phyloP scores from a whole-genome alignment of 164 flowering plant genomes.

The Kalanchoe fedtschenkoi region DNA sequence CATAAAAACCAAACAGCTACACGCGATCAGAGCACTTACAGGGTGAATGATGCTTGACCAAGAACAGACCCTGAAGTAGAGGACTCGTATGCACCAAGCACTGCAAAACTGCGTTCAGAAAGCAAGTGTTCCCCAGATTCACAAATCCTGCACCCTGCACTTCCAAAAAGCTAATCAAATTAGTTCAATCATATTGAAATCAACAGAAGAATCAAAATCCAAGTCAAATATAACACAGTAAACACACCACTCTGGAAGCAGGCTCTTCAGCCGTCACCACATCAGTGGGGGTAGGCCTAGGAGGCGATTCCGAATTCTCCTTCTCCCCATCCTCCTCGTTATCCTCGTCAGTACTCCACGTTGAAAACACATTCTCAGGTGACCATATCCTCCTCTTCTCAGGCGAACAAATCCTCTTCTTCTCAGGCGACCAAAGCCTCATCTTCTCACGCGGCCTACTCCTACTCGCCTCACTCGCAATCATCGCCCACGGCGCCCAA shows the following conservation, averaged over 20 bases:
- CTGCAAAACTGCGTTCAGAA: conserved; percentile 4
- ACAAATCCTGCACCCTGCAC: neutral
- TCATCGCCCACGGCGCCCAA: neutral
- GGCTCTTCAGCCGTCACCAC: neutral
- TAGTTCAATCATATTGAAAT: too few relatives aligned
- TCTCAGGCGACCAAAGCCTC: too few relatives aligned
- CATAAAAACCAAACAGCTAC: neutral
- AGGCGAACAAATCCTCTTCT: too few relatives aligned
- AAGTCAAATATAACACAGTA: too few relatives aligned
- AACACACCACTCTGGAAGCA: neutral
- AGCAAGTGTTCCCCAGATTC: conserved; percentile 8
- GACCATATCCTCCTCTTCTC: too few relatives aligned
- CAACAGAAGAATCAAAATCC: too few relatives aligned
- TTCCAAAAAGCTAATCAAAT: neutral
- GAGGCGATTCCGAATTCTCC: too few relatives aligned
- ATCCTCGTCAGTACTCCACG: neutral
- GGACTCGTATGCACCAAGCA: conserved; percentile 4
- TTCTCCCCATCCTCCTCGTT: neutral
- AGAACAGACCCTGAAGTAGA: neutral
- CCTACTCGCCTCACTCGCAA: neutral
- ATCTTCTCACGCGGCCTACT: conserved; percentile 1
- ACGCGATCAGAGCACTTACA: neutral
- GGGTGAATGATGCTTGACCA: neutral
- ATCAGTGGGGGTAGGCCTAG: neutral
- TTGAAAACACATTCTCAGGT: neutral